Conservation (phyloP, 106 monocot genomes). For the Apostasia ramifera region DNA sequence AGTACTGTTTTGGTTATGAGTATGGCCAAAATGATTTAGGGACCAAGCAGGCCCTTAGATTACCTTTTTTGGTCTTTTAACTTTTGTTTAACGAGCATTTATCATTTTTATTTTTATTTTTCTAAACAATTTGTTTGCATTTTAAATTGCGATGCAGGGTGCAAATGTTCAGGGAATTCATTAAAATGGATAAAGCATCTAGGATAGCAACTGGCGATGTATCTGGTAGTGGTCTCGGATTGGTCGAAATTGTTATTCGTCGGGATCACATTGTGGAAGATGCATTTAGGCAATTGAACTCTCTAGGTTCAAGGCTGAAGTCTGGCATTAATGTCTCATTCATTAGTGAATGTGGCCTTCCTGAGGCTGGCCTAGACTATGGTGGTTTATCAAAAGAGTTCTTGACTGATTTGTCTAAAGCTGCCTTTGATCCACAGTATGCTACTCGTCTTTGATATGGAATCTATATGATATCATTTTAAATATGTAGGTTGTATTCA, state of each 20-base stretch:
- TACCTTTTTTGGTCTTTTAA: not conserved
- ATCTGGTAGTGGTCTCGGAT: slow-evolving; percentile 43
- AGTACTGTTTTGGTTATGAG: no score
- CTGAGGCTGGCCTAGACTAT: slow-evolving; percentile 92
- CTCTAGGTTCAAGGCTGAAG: slow-evolving; percentile 65
- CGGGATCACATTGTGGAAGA: slow-evolving; percentile 87
- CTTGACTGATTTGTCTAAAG: slow-evolving; percentile 75
- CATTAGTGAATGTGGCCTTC: slow-evolving; percentile 81
- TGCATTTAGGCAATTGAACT: slow-evolving; percentile 75
- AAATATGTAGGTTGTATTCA: not conserved
- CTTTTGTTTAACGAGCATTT: not conserved
- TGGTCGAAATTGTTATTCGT: slow-evolving; percentile 65
- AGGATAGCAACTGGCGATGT: slow-evolving; percentile 58
- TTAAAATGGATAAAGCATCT: slow-evolving; percentile 67
- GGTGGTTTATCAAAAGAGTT: slow-evolving; percentile 97
- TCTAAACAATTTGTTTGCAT: not conserved
- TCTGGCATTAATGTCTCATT: slow-evolving; percentile 85
- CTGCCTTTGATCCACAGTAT: slow-evolving; percentile 82
- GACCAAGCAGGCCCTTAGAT: no score
- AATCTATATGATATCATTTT: slow-evolving; percentile 1
- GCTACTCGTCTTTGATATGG: not conserved
- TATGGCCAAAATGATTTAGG: no score
- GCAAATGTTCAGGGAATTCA: slow-evolving; percentile 85
- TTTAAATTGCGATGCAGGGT: slow-evolving; percentile 37
- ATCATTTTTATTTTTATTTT: not conserved